Base-by-base conservation (phyloP, 306 rosid genomes). In the Vicia faba region DNA sequence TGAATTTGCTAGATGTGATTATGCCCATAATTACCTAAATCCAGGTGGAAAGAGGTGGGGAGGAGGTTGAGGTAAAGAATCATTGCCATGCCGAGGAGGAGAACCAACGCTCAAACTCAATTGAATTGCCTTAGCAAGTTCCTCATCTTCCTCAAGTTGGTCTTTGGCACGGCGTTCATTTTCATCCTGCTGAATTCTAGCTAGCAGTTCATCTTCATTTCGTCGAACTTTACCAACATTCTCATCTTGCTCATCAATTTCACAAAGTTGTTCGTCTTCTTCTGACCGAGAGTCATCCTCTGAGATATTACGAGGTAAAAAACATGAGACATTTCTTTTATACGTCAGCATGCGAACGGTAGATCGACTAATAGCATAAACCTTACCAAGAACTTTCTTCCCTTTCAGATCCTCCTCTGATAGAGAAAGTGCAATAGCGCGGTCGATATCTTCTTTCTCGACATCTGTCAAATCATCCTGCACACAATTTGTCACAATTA, bases 71-170 rank as follows among this genome's bases (percentile, higher is more conserved):
- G 76, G 71, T 43, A 65, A 14, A 43, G 84, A 84, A 61, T 84
- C 80, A 63, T 18, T 65, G 44, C 75, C 81, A 66, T 58, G 2
- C 75, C 70, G 89, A 73, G 97, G 91, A 77, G 95, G 89, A 78
- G 92, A 85, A 56, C 46, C 72, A 33, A 76, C 10, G 54, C 26
- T 78, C 79, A 95, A 76, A 74, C 96, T 95, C 75, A 86, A 96
- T 76, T 95, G 91, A 79, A 90, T 74, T 70, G 99, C 99, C 83
- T 75, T 83, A 20, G 99, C 99, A 72, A 90, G 90, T 70, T 79
- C 89, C 76, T 95, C 96, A 61, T 93, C 98, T 68, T 91, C 97
- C 71, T 88, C 96, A 69, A 84, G 80, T 80, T 63, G 69, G 72
- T 39, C 41, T 35, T 58, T 61, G 29, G 76, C 66, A 68, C 31